These are phyloP conservation scores for Akanthomyces uredinophilus DNA, from an alignment of 2,329 filamentous ascomycete genomes.

Conservation along the genomic window DNA sequence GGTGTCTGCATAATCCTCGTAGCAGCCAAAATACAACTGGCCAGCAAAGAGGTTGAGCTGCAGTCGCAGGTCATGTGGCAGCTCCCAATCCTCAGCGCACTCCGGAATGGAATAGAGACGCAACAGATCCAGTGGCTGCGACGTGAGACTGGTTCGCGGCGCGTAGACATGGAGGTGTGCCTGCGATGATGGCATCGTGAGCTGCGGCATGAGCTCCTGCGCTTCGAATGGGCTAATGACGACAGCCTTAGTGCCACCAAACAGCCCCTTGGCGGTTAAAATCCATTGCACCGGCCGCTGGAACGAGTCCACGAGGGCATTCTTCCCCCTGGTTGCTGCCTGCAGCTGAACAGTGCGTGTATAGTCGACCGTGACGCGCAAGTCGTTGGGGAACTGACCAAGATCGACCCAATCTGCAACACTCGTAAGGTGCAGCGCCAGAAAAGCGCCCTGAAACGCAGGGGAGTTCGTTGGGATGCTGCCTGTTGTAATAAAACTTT, in stretches of 20 bases:
- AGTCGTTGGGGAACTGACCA: background rate
- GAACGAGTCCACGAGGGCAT: background rate
- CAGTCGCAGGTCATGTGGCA: background rate
- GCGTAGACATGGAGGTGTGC: conserved; percentile 45
- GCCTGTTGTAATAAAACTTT: background rate
- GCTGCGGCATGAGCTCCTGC: conserved; percentile 38
- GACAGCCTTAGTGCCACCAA: conserved; percentile 31
- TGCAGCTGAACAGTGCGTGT: background rate
- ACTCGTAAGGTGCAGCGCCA: background rate
- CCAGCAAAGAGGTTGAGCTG: conserved; percentile 62
- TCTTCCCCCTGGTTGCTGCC: background rate
- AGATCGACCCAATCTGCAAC: background rate
- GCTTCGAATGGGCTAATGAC: conserved; percentile 60
- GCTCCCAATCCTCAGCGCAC: background rate
- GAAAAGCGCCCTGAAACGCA: background rate
- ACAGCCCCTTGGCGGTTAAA: background rate
- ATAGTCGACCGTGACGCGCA: background rate
- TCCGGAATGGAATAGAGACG: background rate
- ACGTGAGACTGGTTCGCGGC: background rate
- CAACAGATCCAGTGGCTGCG: background rate
- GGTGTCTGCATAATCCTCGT: conserved; percentile 47
- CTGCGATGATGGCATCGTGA: conserved; percentile 25
- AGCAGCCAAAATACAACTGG: conserved; percentile 56
- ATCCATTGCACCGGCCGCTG: conserved; percentile 8
- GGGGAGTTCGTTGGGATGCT: background rate